phyloP scores from a whole-genome alignment of 1,139 yeast species.

The Suhomyces bokatorum region DNA sequence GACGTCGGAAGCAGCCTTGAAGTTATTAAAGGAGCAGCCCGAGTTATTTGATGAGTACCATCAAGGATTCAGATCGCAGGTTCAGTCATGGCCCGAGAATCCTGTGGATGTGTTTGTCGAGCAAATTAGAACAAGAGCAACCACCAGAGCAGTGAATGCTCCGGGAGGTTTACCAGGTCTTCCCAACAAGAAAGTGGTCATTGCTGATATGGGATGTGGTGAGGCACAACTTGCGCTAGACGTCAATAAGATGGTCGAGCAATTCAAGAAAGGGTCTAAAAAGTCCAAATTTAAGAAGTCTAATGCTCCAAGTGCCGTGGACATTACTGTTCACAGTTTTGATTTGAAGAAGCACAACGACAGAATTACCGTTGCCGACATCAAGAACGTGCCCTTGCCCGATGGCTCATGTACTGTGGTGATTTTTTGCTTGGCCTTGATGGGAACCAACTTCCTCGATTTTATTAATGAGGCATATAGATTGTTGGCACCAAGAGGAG shows the following conservation, averaged over 20 bases:
- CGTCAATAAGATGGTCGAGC: slow-evolving; percentile 50
- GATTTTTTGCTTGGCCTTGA: slow-evolving; percentile 86
- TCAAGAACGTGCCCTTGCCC: slow-evolving; percentile 80
- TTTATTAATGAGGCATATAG: slow-evolving; percentile 89
- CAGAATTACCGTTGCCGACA: slow-evolving; percentile 92
- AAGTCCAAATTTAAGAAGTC: slow-evolving; percentile 29
- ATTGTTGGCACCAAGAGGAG: slow-evolving; percentile 85
- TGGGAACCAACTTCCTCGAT: slow-evolving; percentile 96
- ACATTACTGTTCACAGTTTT: slow-evolving; percentile 78
- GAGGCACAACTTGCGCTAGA: slow-evolving; percentile 85
- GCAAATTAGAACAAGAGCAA: slow-evolving; percentile 59
- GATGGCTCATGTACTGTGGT: slow-evolving; percentile 82
- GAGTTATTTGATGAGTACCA: slow-evolving; percentile 91
- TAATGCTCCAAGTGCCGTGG: slow-evolving; percentile 32
- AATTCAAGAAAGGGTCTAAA: slow-evolving; percentile 30
- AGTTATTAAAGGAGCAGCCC: slow-evolving; percentile 77
- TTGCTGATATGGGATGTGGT: slow-evolving; percentile 99
- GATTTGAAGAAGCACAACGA: slow-evolving; percentile 87
- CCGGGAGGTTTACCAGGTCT: slow-evolving; percentile 93
- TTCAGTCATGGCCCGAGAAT: slow-evolving; percentile 96
- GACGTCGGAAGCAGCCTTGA: slow-evolving; percentile 72
- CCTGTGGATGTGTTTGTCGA: slow-evolving; percentile 88
- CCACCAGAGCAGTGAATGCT: slow-evolving; percentile 73
- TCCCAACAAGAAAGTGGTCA: slow-evolving; percentile 54
- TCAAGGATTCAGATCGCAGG: slow-evolving; percentile 92